Conservation (phyloP, 371 early-diverging fungal species). For the Mucor mucedo region DNA sequence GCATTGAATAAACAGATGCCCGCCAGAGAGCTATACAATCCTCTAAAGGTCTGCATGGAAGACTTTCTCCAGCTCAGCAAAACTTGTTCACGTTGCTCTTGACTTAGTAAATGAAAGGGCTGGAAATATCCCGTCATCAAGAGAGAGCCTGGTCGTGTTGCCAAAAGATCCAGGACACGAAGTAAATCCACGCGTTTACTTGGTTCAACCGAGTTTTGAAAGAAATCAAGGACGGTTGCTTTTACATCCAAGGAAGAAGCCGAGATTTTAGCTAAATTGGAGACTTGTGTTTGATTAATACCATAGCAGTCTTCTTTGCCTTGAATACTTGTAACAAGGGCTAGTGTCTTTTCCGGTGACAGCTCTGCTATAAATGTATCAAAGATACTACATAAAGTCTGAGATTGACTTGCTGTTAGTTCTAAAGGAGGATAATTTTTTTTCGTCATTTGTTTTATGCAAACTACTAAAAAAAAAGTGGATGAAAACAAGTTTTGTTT, state of each 20-base stretch:
- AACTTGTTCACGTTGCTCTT: constrained; percentile 51
- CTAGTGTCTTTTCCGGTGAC: constrained; percentile 30
- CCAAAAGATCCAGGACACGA: constrained; percentile 13
- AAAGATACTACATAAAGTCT: constrained; percentile 30
- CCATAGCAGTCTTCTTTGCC: background rate
- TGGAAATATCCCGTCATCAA: constrained; percentile 56
- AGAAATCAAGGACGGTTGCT: constrained; percentile 1
- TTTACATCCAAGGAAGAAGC: background rate
- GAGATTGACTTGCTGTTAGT: background rate
- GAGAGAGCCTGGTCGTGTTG: constrained; percentile 51
- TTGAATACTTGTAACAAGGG: constrained; percentile 17
- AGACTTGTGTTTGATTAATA: background rate
- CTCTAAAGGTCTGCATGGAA: constrained; percentile 49
- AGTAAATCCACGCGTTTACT: constrained; percentile 19
- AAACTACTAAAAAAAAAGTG: background rate
- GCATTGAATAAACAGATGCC: constrained; percentile 17
- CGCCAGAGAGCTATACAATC: constrained; percentile 32
- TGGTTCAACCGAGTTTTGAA: constrained; percentile 4
- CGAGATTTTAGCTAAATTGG: background rate
- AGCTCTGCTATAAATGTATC: constrained; percentile 50
- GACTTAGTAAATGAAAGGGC: constrained; percentile 48
- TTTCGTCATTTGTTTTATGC: background rate
- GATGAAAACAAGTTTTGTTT: background rate
- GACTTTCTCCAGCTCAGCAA: constrained; percentile 51
- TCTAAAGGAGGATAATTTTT: background rate